Evolutionary conservation across 1,139 yeast genomes (phyloP).

Genomic region (Saccharomyces hybrid): DNA sequence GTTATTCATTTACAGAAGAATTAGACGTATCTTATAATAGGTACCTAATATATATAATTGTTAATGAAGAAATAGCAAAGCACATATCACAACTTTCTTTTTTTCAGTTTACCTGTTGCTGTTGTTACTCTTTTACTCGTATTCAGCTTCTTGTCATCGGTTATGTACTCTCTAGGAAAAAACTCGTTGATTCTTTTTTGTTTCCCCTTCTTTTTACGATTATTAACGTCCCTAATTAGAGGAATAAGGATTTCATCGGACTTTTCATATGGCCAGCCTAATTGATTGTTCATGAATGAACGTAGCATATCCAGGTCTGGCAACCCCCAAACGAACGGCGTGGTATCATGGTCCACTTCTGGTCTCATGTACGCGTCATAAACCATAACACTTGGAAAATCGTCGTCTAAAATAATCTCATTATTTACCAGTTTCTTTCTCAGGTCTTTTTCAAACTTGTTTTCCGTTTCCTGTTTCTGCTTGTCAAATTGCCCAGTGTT

Average conservation of each 20-base stretch:
- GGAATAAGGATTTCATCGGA: slow-evolving; percentile 89
- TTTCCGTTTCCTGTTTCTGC: slow-evolving; percentile 37
- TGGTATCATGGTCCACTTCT: slow-evolving; percentile 72
- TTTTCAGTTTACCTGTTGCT: slow-evolving; percentile 48
- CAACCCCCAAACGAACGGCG: slow-evolving; percentile 80
- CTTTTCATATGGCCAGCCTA: slow-evolving; percentile 75
- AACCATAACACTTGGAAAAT: slow-evolving; percentile 66
- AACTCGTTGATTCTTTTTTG: slow-evolving; percentile 55
- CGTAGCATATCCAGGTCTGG: slow-evolving; percentile 80
- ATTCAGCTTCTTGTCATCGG: slow-evolving; percentile 39
- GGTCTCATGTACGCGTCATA: slow-evolving; percentile 69
- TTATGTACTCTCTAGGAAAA: slow-evolving; percentile 41
- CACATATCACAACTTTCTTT: slow-evolving; percentile 14
- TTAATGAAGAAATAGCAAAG: background rate
- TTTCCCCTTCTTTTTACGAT: slow-evolving; percentile 45
- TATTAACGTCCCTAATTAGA: slow-evolving; percentile 69
- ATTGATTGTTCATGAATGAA: slow-evolving; percentile 54
- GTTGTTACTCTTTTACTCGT: slow-evolving; percentile 53
- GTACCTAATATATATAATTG: background rate
- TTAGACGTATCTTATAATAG: background rate
- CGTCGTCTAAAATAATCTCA: slow-evolving; percentile 40
- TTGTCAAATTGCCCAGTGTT: slow-evolving; percentile 35
- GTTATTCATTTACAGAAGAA: background rate
- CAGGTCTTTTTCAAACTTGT: slow-evolving; percentile 46
- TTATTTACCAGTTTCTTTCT: slow-evolving; percentile 52